Percentiles rank a stretch among this genome's conserved stretches.
These are phyloP conservation scores for Casuarina equisetifolia DNA, from an alignment of 306 rosid species.

Conservation along the genomic window DNA sequence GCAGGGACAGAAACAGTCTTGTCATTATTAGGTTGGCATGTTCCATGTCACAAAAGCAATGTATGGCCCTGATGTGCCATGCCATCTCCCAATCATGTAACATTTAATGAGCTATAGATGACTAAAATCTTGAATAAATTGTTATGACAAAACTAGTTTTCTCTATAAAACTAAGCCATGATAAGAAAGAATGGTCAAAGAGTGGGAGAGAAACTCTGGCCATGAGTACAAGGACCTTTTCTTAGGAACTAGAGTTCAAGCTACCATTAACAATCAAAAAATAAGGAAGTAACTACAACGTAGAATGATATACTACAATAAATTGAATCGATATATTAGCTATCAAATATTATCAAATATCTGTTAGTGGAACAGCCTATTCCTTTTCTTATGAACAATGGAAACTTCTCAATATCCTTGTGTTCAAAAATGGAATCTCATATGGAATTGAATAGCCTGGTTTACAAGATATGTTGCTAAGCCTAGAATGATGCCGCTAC, in stretches of 20 bases:
- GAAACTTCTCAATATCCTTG: constrained; percentile 9
- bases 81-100: too few relatives aligned
- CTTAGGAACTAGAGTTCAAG: neutral
- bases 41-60: too few relatives aligned
- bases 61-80: too few relatives aligned
- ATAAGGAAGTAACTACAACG: neutral
- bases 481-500: neutral
- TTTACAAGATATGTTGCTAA: constrained; percentile 17
- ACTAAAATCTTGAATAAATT: too few relatives aligned
- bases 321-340: neutral
- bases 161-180: too few relatives aligned
- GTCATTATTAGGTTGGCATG: neutral
- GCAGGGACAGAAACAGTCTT: constrained; percentile 1
- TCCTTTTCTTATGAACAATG: constrained; percentile 22
- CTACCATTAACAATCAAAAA: neutral
- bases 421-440: constrained; percentile 2
- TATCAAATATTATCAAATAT: constrained; percentile 14
- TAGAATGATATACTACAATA: constrained; percentile 2
- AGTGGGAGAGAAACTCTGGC: neutral
- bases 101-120: too few relatives aligned
- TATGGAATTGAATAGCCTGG: constrained; percentile 5
- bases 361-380: constrained; percentile 1
- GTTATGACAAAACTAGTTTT: too few relatives aligned
- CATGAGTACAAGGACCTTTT: neutral
- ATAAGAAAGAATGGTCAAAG: too few relatives aligned